Base-by-base conservation (phyloP, 257 asterid genomes). In the Avicennia marina region DNA sequence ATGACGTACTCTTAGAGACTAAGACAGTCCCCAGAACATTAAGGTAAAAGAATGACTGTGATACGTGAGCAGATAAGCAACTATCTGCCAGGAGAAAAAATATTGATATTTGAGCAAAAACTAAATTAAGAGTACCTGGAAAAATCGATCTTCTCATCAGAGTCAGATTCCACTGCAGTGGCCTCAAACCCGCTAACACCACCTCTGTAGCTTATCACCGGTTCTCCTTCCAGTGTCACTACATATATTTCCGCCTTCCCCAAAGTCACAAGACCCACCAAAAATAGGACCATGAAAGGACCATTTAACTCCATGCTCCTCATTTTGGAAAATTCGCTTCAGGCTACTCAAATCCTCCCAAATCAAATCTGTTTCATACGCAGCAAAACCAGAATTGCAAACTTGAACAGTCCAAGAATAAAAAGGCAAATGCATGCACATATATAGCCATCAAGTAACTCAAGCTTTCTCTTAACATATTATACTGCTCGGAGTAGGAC, bases 201-300 rank as follows among this genome's bases (percentile, higher is more conserved):
- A 15, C 99, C 99, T 62, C 51, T 72, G 56, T 93, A 93, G 74
- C 95, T 89, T 64, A 86, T 69, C 44, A 93, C 96, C 18, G 99
- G 97, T 74, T 93, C 99, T 38, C 95, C 99, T 72, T 93, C 99
- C 53, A 93, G 48, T 4, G 79, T 89, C 46, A 86, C 95, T 8
- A 93, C 84, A 73, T 81, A 93, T 53, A 93, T 63, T 62, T 89
- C 99, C 15, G 90, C 80, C 55, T 66, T 72, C 48, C 79, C 94
- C 12, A 52, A 49, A 60, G 65, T 43, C 51, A 81, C 36, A 58
- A 74, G 22, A 68, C 70, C 65, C 55, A 77, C 61, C 22, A 87
- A 64, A 29, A 75, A 43, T 17, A 82, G 63, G 39, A 75, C 61
- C 53, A 78, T 2, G 43, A 68, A 38, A 63, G 56, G 62, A 19